Evolutionary conservation across 1,139 yeast species (phyloP), one percentile per base, ranked within the genome.

Genomic region (Taphrina flavorubra): DNA sequence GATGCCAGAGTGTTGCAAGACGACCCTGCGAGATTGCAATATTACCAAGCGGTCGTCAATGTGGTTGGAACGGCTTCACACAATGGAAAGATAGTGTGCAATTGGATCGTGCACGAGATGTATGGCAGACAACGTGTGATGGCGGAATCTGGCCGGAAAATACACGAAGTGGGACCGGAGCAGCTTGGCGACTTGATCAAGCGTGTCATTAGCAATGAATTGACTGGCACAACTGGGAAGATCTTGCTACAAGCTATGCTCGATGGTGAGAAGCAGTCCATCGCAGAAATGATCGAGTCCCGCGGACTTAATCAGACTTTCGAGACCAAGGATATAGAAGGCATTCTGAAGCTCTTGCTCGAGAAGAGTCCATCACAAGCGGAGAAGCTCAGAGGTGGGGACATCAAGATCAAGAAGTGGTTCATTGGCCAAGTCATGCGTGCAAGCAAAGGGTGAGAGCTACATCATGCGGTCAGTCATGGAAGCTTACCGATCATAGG

Each of bases 361-460:
- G 74, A 73, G 0, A 78, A 78, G n/a, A 79, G 90, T 74, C 82
- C 82, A 0, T 85, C 83, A 20, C 85, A 89, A 16, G 89, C 89
- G 8, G 79, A 80, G 5, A 85, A 85, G 64, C 83, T 89, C 20
- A 77, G 78, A 44, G 76, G 80, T 0, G 92, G 92, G 0, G 69
- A 84, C 83, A 72, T 79, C 80, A 85, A 84, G 58, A 85, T 92
- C 18, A 77, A 92, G 39, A 90, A 92, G 74, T 92, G 82, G 74
- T 80, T 94, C 69, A 83, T 94, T 2, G 99, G 98, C 0, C 85
- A 85, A 75, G 96, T 92, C 16, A 91, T 95, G 97, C 84, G 86
- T 73, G 80, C 82, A 70, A 84, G 90, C 1, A 87, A 86, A 71
- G 97, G 97, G 62, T 58, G n/a, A 44, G 62, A 18, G 14, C 14